Conservation (phyloP, 2,329 filamentous ascomycete genomes). For the Grosmannia huntii region DNA sequence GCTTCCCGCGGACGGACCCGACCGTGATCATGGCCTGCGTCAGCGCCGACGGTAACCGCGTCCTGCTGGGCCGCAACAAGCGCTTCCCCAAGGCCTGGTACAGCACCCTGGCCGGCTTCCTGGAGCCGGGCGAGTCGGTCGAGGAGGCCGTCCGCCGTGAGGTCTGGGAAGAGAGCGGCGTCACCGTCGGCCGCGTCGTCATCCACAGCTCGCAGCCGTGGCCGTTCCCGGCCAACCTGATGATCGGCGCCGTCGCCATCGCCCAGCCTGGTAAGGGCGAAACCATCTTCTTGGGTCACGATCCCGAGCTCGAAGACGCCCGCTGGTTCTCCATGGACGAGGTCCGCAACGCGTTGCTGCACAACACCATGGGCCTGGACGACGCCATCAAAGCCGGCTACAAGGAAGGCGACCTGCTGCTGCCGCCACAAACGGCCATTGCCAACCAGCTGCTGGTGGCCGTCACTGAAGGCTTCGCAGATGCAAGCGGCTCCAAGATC, state of each 20-base stretch:
- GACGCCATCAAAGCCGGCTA: conserved; percentile 53
- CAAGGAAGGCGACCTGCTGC: conserved; percentile 61
- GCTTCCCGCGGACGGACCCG: conserved; percentile 84
- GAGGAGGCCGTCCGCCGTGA: conserved; percentile 75
- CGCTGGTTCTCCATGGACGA: conserved; percentile 80
- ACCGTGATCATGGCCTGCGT: conserved; percentile 93
- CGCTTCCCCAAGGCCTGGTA: conserved; percentile 80
- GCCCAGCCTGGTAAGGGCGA: conserved; percentile 64
- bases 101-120: conserved; percentile 75
- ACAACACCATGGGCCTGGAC: conserved; percentile 55
- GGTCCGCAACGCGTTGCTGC: conserved; percentile 57
- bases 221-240: conserved; percentile 74
- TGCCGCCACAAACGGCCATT: conserved; percentile 83
- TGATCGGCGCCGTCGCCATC: conserved; percentile 83
- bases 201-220: conserved; percentile 78
- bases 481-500: conserved; percentile 34
- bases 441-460: conserved; percentile 77
- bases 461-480: conserved; percentile 63
- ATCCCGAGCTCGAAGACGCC: conserved; percentile 82
- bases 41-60: conserved; percentile 60
- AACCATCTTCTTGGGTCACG: conserved; percentile 68
- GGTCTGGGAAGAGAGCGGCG: conserved; percentile 77
- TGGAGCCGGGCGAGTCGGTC: conserved; percentile 73
- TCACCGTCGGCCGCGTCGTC: conserved; percentile 62
- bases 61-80: conserved; percentile 76